Conservation (phyloP, 2,329 filamentous ascomycete species). For the Fusarium luffae region DNA sequence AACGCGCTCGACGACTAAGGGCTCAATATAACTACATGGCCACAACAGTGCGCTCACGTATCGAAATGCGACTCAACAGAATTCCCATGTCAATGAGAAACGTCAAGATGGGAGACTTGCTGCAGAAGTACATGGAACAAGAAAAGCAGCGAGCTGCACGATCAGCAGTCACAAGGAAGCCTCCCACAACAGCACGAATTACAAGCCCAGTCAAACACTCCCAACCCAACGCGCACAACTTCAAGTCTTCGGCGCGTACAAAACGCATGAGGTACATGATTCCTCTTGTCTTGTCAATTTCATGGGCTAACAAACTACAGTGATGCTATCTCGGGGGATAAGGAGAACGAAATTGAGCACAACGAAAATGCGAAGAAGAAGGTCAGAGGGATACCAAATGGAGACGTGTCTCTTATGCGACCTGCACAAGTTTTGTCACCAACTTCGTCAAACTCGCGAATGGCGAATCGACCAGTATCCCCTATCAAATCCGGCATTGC, state of each 20-base stretch:
- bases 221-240: conserved; percentile 37
- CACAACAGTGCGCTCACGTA: conserved; percentile 82
- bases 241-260: conserved; percentile 44
- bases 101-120: conserved; percentile 83
- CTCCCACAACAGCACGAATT: conserved; percentile 55
- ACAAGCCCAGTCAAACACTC: conserved; percentile 52
- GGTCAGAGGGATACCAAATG: conserved; percentile 58
- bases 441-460: conserved; percentile 82
- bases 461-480: conserved; percentile 63
- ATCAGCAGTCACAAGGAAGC: conserved; percentile 64
- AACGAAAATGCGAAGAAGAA: conserved; percentile 78
- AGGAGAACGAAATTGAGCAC: conserved; percentile 75
- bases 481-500: conserved; percentile 68
- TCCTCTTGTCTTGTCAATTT: neutral
- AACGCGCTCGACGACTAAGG: conserved; percentile 86
- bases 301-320: conserved; percentile 56
- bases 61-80: conserved; percentile 93
- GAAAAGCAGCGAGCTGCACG: conserved; percentile 56
- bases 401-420: conserved; percentile 52
- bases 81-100: conserved; percentile 84
- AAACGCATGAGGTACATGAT: conserved; percentile 63
- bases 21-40: conserved; percentile 91
- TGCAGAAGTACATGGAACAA: conserved; percentile 63
- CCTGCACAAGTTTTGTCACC: conserved; percentile 79
- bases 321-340: conserved; percentile 74